Evolutionary conservation across 2,329 filamentous ascomycete species (phyloP).

Genomic region (Colletotrichum lindemuthianum): DNA sequence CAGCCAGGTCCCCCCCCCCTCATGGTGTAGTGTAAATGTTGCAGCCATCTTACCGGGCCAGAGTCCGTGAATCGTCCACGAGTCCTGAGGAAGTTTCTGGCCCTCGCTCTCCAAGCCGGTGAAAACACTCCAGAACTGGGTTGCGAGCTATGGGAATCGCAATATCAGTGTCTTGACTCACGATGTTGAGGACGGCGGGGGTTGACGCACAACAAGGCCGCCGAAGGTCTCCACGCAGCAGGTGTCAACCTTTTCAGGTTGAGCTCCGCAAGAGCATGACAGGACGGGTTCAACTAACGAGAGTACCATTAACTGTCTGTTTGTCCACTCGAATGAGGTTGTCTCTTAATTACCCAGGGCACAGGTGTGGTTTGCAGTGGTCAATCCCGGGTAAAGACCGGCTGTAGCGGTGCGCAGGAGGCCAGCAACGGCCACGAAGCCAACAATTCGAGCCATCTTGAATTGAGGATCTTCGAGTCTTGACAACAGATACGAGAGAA

Average conservation of each 20-base stretch:
- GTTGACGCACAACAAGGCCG: conserved; percentile 59
- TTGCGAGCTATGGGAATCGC: conserved; percentile 53
- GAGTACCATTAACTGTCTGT: conserved; percentile 6
- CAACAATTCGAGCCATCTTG: conserved; percentile 42
- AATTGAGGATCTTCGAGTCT: conserved; percentile 1
- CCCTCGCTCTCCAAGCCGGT: conserved; percentile 67
- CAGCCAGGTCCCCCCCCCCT: not conserved
- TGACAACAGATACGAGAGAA: conserved; percentile 10
- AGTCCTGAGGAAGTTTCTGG: conserved; percentile 65
- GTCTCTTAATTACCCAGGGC: conserved; percentile 54
- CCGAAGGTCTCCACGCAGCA: conserved; percentile 75
- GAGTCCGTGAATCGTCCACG: conserved; percentile 70
- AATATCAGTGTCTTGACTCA: not conserved
- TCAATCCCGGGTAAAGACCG: conserved; percentile 55
- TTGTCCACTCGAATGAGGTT: not conserved
- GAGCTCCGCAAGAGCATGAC: conserved; percentile 60
- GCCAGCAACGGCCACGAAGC: conserved; percentile 40
- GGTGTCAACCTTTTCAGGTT: conserved; percentile 60
- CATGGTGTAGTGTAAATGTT: not conserved
- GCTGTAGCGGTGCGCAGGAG: conserved; percentile 46
- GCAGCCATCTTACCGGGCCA: conserved; percentile 55
- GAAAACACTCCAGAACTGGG: conserved; percentile 73
- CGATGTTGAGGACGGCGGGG: not conserved
- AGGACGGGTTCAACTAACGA: conserved; percentile 45
- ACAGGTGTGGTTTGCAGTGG: conserved; percentile 66